phyloP scores from a whole-genome alignment of 257 asterid species.

The Rubia yunnanensis region DNA sequence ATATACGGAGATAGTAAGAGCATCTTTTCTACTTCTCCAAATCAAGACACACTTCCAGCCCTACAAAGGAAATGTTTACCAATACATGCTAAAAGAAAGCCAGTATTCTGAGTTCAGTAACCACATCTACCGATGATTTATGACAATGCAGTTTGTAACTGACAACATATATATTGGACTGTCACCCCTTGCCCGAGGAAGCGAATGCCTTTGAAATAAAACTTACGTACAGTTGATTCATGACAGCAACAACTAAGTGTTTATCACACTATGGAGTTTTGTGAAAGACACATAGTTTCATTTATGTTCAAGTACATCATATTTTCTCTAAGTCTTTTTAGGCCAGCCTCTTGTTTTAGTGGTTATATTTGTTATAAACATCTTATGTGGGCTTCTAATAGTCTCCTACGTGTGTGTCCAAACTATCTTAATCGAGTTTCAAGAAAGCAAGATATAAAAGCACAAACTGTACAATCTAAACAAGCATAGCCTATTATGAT shows the following conservation, averaged over 20 bases:
- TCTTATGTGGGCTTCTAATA: neutral
- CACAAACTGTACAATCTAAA: neutral
- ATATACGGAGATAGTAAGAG: no score
- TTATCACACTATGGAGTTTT: neutral
- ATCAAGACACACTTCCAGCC: neutral
- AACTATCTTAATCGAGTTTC: neutral
- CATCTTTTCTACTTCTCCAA: neutral
- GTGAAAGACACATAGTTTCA: neutral
- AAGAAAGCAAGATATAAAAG: neutral
- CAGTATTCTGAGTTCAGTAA: neutral
- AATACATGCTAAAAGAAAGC: neutral
- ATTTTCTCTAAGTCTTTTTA: no score
- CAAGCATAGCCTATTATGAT: neutral
- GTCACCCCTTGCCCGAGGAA: neutral
- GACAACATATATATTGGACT: neutral
- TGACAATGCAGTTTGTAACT: neutral
- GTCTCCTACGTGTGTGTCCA: neutral
- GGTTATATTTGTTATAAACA: neutral
- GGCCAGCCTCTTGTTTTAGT: neutral
- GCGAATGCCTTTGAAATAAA: neutral
- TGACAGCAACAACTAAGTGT: neutral
- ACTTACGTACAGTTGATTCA: neutral
- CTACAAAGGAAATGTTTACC: neutral
- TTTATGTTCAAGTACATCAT: no score
- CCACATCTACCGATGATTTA: neutral